Conservation (phyloP, 805 yeast species). For the Kuraishia piskuri region DNA sequence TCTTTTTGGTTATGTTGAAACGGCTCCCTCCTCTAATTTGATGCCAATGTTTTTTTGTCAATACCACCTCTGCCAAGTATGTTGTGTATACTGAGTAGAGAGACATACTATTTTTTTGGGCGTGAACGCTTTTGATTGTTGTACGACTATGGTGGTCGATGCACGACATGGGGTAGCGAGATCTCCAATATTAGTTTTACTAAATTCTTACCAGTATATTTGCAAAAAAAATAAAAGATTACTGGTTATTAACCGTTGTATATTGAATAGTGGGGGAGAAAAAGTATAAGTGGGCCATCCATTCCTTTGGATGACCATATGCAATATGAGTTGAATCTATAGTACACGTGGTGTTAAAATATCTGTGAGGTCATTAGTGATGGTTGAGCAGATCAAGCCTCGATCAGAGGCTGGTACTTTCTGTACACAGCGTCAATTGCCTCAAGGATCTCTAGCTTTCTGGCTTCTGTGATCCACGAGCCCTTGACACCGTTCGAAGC, state of each 20-base stretch:
- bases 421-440: slow-evolving; percentile 32
- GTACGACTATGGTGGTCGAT: not conserved
- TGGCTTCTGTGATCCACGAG: slow-evolving; percentile 57
- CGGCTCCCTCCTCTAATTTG: not conserved
- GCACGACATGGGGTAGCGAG: not conserved
- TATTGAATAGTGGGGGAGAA: not conserved
- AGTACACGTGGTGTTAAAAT: not conserved
- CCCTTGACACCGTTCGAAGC: slow-evolving; percentile 63
- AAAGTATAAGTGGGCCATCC: not conserved
- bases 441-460: slow-evolving; percentile 38
- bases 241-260: not conserved
- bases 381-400: slow-evolving; percentile 1
- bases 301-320: not conserved
- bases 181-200: not conserved
- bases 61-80: not conserved
- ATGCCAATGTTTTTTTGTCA: not conserved
- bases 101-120: not conserved
- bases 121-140: not conserved
- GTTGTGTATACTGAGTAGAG: not conserved
- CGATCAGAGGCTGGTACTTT: slow-evolving; percentile 16
- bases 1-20: not conserved
- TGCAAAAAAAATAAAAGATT: no score
- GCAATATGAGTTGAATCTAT: not conserved
- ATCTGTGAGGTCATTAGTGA: not conserved
- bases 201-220: not conserved